Evolutionary conservation across 2,329 filamentous ascomycete species (phyloP), one percentile per base, ranked within the genome.

Genomic region (Alternaria metachromatica): DNA sequence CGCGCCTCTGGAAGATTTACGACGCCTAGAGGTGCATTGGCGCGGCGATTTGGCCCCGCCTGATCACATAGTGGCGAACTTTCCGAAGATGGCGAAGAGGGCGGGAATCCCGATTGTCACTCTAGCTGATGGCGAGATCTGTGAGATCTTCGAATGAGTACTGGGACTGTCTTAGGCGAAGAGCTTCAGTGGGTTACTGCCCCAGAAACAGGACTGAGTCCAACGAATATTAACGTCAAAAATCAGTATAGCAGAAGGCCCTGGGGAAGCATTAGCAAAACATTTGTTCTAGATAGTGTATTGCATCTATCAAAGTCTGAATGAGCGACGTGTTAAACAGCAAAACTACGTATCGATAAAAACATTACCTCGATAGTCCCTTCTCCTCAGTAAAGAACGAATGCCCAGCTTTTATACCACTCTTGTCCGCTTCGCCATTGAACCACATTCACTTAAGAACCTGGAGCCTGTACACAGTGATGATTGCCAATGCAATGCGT

Each of bases 401-500:
- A 7, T 37, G 8, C 12, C 21, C 20, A 3, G 13, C 49, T 11
- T 25, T 20, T 21, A 2, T 2, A n/a, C 8, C 20, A 25, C 11
- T 53, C 28, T 8, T 5, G 3, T 10, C 20, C 28, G 12, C n/a
- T 15, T 21, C 12, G 20, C 6, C n/a, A 20, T 11, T 37, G 18
- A 3, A 4, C 0, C 18, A 12, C 8, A 33, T 51, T 5, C 0
- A 11, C 41, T 63, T 15, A 60, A 21, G 70, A 70, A 41, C 37
- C 37, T 7, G 69, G 51, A 15, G 69, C 72, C 37, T 41, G 37
- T 55, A 75, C 71, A 55, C 73, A 75, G 46, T 75, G 73, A 56
- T 74, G 70, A 13, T 66, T 66, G 7, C 73, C 72, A 68, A 76
- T 75, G 25, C 72, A 76, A 58, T 74, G 72, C 56, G 71, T 75